phyloP scores from a whole-genome alignment of 2,329 filamentous ascomycete genomes.

The Aspergillus ochraceus region DNA sequence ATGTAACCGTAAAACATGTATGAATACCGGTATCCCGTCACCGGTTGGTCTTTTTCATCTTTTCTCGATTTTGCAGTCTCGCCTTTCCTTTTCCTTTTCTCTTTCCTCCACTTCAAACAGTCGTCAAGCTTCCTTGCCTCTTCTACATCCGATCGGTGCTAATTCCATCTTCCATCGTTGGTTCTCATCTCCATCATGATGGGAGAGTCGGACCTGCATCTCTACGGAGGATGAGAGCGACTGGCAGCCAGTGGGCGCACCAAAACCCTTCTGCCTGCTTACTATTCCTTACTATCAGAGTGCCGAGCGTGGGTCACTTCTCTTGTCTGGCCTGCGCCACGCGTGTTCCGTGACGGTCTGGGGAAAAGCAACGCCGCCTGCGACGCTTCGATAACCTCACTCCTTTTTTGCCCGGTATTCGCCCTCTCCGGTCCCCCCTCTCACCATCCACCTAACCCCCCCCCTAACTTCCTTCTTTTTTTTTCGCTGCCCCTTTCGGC shows the following conservation, averaged over 20 bases:
- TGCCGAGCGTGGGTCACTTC: slow-evolving; percentile 15
- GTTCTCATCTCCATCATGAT: background rate
- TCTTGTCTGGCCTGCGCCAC: slow-evolving; percentile 16
- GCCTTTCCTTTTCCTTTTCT: background rate
- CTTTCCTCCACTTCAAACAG: background rate
- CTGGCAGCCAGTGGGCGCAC: background rate
- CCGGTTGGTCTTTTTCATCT: background rate
- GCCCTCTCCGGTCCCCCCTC: slow-evolving; percentile 5
- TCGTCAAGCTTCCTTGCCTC: background rate
- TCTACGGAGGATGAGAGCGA: background rate
- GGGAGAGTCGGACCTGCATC: background rate
- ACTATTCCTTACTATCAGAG: slow-evolving; percentile 7
- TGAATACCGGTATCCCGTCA: background rate
- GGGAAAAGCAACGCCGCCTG: slow-evolving; percentile 9
- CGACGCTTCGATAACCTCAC: slow-evolving; percentile 5
- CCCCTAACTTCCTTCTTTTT: slow-evolving; percentile 9
- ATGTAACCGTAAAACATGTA: background rate
- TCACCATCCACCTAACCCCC: background rate
- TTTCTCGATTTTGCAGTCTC: background rate
- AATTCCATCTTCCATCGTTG: background rate
- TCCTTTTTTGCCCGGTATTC: slow-evolving; percentile 1
- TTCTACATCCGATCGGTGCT: background rate
- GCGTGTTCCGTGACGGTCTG: slow-evolving; percentile 1
- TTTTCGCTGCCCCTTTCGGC: slow-evolving; percentile 4
- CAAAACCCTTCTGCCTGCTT: slow-evolving; percentile 17